Evolutionary conservation across 768 basidiomycete genomes (phyloP), one percentile per base, ranked within the genome.

Genomic region (Pleurotus giganteus): DNA sequence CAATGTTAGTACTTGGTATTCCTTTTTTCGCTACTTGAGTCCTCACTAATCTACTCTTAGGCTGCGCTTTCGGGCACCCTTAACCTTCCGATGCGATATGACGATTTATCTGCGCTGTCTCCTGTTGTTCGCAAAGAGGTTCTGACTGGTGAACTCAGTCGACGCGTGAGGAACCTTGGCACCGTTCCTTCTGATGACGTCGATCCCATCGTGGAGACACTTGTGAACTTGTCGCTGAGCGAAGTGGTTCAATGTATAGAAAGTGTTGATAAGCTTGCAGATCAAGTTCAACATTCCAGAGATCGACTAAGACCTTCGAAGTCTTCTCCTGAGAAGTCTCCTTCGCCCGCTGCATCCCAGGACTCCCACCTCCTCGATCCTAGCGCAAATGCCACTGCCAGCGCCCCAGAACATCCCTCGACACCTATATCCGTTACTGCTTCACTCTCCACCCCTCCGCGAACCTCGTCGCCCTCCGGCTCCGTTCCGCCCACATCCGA

Each of bases 61-160:
- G 91, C 91, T 57, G 91, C 92, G 2, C 77, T 93, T 4, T 73
- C 85, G 4, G 92, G 91, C 13, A 91, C 85, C 0, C 76, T 91
- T 34, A 90, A 87, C 64, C 66, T 93, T 15, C 87, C 91, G 0
- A 88, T 92, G 84, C 86, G 83, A n/a, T 92, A 91, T 57, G 92
- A 94, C 59, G 90, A 93, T 54, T 79, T 94, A 4, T 78, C 90
- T 0, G 79, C 84, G 0, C 73, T 94, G 37, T 92, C 92, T 9
- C 91, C 92, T 15, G 92, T 94, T 17, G 91, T 94, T 11, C 84
- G 92, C 60, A 89, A 87, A 65, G 90, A 92, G 63, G 88, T 94
- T 4, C 76, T 94, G 24, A 85, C 88, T 0, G 92, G 91, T 28
- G 92, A 94, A 67, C 74, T 94, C 24, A 86, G 81, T 62, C 81